Evolutionary conservation across 2,329 filamentous ascomycete species (phyloP), one percentile per base, ranked within the genome.

Genomic region (Claviceps digitariae): DNA sequence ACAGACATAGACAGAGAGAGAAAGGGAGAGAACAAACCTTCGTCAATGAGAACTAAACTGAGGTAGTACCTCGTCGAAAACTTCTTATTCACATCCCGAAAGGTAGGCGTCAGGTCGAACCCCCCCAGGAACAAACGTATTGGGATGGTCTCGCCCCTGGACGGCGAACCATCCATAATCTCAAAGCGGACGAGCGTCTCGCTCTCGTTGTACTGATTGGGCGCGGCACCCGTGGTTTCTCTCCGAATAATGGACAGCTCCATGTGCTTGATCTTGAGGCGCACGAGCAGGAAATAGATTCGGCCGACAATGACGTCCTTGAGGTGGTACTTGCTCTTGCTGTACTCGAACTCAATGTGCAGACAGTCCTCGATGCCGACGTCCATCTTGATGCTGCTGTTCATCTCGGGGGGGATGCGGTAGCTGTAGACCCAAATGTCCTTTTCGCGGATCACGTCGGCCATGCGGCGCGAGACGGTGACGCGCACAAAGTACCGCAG

Each of bases 81-180:
- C 73, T 98, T 98, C 78, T 98, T 98, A 80, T 98, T 98, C 61
- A 98, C 94, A 68, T 98, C 93, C 57, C 93, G 87, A 80, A 98
- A 98, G 13, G 93, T 98, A 17, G 93, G 93, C 4, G 93, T 98
- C 57, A 98, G 73, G 70, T 98, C 94, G 67, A 98, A 98, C 51
- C 93, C 93, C 56, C 93, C 93, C 10, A 98, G 81, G 81, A 98
- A 98, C 53, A 98, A 77, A 62, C 93, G 81, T 65, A 98, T 98
- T 23, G 93, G 93, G 57, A 98, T 98, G 2, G 93, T 97, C 74
- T 78, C 83, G 79, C 87, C 90, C 74, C 93, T 80, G 52, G 90
- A 96, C 36, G 93, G 93, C n/a, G 91, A 97, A 56, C 93, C 93
- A 67, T 98, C 93, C 93, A 98, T 98, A 66, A 98, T 98, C 85